phyloP scores from a whole-genome alignment of 306 rosid species.

The Fagus crenata region DNA sequence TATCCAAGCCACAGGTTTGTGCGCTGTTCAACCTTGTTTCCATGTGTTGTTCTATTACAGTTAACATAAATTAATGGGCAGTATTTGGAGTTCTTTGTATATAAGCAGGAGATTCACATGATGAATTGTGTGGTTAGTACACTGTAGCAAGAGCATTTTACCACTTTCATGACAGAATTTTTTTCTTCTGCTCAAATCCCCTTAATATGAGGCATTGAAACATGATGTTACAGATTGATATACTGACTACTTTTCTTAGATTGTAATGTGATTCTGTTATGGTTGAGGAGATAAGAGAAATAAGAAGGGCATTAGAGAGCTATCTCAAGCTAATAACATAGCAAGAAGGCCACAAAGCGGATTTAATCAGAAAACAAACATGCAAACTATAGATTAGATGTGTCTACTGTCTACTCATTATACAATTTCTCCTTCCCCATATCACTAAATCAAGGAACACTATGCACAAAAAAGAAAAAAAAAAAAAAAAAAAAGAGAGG shows the following conservation, averaged over 20 bases:
- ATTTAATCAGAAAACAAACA: neutral
- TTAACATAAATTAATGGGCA: neutral
- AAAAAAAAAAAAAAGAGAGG: too few species aligned
- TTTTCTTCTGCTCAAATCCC: neutral
- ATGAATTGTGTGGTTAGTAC: neutral
- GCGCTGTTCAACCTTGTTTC: slow-evolving; percentile 22
- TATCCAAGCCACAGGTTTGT: slow-evolving; percentile 82
- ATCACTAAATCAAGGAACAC: neutral
- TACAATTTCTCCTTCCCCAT: neutral
- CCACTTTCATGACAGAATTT: neutral
- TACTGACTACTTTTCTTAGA: neutral
- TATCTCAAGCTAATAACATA: neutral
- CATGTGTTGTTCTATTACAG: neutral
- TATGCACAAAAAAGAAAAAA: neutral
- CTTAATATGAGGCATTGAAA: neutral
- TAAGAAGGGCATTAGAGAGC: neutral
- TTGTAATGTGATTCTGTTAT: neutral
- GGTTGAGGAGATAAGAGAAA: neutral
- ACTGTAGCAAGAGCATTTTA: neutral
- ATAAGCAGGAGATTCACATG: neutral
- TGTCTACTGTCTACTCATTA: neutral
- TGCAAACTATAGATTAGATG: neutral
- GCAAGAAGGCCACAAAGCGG: neutral
- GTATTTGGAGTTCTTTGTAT: slow-evolving; percentile 7
- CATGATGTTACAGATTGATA: neutral